Evolutionary conservation across 176 grass and related monocot genomes (phyloP), one percentile per base, ranked within the genome.

Genomic region (Hsuehochloa calcarea): DNA sequence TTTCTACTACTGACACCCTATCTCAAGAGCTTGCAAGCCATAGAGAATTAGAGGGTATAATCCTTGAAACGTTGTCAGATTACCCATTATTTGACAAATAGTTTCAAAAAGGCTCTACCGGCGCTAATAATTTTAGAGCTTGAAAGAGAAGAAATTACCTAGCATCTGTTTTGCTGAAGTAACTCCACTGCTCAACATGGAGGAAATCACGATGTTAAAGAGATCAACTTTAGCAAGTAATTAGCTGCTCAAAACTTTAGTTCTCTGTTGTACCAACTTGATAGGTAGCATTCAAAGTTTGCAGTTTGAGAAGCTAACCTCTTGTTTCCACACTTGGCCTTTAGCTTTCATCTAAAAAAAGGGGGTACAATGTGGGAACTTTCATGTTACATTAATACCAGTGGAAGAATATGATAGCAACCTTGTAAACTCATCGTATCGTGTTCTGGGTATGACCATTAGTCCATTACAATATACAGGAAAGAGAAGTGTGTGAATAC

Each of bases 391-490:
- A 67, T 65, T 25, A 75, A 67, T 29, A 61, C 27, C 47, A 55
- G 45, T 43, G 71, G 23, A 37, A 73, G 27, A 79, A 35, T 79
- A 45, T 73, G 81, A 72, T 65, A 37, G 1, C 26, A 64, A 44
- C 43, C 44, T 23, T 74, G 20, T 77, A 44, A 15, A 31, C 8
- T 82, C 3, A 0, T 55, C 3, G 0, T 81, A 64, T 63, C 12
- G 0, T 80, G 16, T 77, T 86, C 34, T 77, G 29, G 37, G 15
- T 55, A 45, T 69, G 60, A n/a, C 16, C 67, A 81, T 86, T 77
- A 23, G 60, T 19, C 16, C 67, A 85, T 86, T 77, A 23, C 77
- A 25, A 6, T 64, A 72, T 65, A 71, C 1, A 20, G n/a, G 79
- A 47, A 90, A 74, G 38, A 66, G 20, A 74, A 59, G 29, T 51